Evolutionary conservation across 768 basidiomycete species (phyloP).

Genomic region (Strobilomyces echinocephalus): DNA sequence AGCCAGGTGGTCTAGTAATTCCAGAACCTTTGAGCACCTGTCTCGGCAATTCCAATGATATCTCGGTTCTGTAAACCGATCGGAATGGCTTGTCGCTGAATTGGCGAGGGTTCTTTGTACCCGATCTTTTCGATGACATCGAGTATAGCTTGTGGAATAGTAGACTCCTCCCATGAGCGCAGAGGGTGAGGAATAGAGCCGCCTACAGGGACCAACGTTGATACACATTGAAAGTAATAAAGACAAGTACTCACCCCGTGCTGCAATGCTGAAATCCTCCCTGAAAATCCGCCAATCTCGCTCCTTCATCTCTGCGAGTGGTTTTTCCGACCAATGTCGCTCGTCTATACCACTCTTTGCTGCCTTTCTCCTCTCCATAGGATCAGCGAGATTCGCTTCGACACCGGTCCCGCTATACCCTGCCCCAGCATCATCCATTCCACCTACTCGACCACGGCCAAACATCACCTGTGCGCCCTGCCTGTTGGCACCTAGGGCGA

Average conservation of each 20-base stretch:
- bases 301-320: constrained; percentile 87
- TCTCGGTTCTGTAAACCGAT: constrained; percentile 96
- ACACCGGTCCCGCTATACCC: constrained; percentile 28
- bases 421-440: constrained; percentile 76
- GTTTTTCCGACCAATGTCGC: constrained; percentile 96
- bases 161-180: constrained; percentile 87
- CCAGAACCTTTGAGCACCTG: constrained; percentile 50
- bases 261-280: constrained; percentile 96
- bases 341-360: constrained; percentile 83
- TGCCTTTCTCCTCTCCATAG: constrained; percentile 77
- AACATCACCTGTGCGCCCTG: constrained; percentile 88
- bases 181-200: constrained; percentile 92
- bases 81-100: constrained; percentile 98
- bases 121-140: constrained; percentile 87
- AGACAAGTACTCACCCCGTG: constrained; percentile 56
- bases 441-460: constrained; percentile 77
- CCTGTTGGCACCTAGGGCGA: constrained; percentile 62
- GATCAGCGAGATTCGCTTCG: constrained; percentile 66
- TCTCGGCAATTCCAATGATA: constrained; percentile 98
- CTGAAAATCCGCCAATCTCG: constrained; percentile 99
- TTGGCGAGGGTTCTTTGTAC: constrained; percentile 95
- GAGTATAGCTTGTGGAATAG: constrained; percentile 72
- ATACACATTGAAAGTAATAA: not conserved
- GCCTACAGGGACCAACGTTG: constrained; percentile 41
- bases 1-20: not conserved